Base-by-base conservation (phyloP, 176 grass and related monocot genomes). In the Echinochloa phyllopogon region DNA sequence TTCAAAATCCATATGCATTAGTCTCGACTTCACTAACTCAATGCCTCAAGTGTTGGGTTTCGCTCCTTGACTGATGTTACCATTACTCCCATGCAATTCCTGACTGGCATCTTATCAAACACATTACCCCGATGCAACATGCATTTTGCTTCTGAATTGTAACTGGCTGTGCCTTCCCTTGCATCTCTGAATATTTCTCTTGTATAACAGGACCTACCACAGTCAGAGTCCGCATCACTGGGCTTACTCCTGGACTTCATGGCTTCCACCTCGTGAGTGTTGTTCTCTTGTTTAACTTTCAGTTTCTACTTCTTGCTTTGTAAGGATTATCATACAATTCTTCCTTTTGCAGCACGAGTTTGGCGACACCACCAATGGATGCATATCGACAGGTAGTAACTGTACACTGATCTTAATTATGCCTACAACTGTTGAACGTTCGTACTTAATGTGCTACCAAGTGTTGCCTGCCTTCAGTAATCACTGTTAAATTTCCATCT, bases 311-410 rank as follows among this genome's bases (percentile, higher is more conserved):
- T 61, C 25, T 89, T 79, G 20, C 24, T 53, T 41, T 14, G 7
- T n/a, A 16, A 42, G 18, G 79, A 48, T 75, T 37, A 84, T 37
- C 24, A 15, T 2, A 50, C 2, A 4, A 4, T 75, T 69, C 40
- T 80, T 68, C 16, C 0, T 88, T 47, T 83, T 89, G 73, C 90
- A 97, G 95, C 95, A 94, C 65, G 82, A 97, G 74, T 94, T 87
- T 44, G 95, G 95, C 7, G 95, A 94, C 49, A 97, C 92, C 33
- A 97, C 90, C 14, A 97, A 97, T 84, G 95, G 95, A 16, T 97
- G 95, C 90, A 97, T 98, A 86, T 98, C 95, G 29, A 95, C 91
- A 80, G 93, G 95, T 95, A 13, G 0, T 25, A n/a, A 69, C 51
- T 84, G 37, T 17, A 10, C 48, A 60, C 6, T 27, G 21, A 48